These are phyloP conservation scores for Kuraishia cidri DNA, from an alignment of 805 yeast species.

Conservation along the genomic window DNA sequence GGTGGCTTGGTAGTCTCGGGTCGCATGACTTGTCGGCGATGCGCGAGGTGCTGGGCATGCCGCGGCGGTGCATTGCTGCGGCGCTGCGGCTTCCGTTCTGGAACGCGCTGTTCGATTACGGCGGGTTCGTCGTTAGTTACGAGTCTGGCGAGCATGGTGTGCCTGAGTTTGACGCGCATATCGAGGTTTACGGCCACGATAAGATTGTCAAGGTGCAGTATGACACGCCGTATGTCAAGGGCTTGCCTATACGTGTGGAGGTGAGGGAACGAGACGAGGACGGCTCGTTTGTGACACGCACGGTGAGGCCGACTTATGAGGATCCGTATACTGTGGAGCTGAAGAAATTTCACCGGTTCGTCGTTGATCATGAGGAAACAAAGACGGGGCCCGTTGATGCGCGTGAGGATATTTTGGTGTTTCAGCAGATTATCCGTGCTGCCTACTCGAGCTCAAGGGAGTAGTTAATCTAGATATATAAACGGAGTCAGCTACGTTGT, in stretches of 20 bases:
- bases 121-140: conserved; percentile 3
- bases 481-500: no score
- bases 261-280: conserved; percentile 3
- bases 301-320: conserved; percentile 4
- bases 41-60: conserved; percentile 5
- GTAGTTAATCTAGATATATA: no score
- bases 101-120: conserved; percentile 5
- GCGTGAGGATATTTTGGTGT: no score
- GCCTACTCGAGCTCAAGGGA: no score
- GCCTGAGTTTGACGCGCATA: conserved; percentile 5
- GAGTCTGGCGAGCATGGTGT: conserved; percentile 4
- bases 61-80: conserved; percentile 3
- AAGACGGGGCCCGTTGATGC: no score
- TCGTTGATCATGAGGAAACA: no score
- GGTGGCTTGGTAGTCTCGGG: conserved; percentile 4
- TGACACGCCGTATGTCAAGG: conserved; percentile 5
- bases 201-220: conserved; percentile 5
- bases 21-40: conserved; percentile 4
- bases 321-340: no score
- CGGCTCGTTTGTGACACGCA: conserved; percentile 1
- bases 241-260: conserved; percentile 5
- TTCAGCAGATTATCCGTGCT: no score
- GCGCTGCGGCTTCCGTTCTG: conserved; percentile 1
- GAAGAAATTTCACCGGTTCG: no score
- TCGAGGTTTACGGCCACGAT: conserved; percentile 4